A percentile compares a stretch with the other conserved stretches of the same genome.
These are phyloP conservation scores for Cytospora schulzeri DNA, from an alignment of 2,329 filamentous ascomycete genomes.

Conservation along the genomic window DNA sequence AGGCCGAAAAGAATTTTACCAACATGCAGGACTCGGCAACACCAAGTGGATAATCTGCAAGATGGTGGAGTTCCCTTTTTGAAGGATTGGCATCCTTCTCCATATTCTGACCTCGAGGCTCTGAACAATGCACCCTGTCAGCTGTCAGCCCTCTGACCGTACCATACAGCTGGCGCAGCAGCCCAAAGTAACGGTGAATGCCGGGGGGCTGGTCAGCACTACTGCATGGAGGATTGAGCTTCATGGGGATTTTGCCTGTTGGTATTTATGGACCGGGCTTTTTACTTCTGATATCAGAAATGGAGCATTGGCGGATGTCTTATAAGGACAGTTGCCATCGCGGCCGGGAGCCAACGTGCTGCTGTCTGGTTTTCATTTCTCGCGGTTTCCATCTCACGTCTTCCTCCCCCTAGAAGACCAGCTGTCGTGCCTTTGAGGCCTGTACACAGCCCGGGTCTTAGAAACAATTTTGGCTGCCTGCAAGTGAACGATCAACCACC, in stretches of 20 bases:
- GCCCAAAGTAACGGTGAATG: background rate
- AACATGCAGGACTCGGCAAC: background rate
- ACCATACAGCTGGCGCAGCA: background rate
- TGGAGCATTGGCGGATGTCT: background rate
- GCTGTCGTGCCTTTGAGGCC: background rate
- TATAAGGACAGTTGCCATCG: conserved; percentile 8
- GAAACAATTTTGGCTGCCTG: background rate
- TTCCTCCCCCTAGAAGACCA: background rate
- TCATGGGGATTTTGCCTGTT: conserved; percentile 5
- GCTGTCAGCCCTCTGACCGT: background rate
- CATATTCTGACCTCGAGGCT: background rate
- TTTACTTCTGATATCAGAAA: background rate
- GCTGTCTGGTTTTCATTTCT: background rate
- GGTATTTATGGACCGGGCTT: conserved; percentile 16
- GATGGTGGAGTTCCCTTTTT: background rate
- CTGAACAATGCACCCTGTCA: background rate
- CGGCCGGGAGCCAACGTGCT: background rate
- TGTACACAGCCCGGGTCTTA: background rate
- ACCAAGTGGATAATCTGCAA: background rate
- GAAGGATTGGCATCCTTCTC: background rate
- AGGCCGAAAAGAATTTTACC: conserved; percentile 1
- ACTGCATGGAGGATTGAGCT: conserved; percentile 9
- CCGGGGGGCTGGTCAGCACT: conserved; percentile 13
- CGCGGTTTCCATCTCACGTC: background rate
- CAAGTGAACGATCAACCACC: background rate